Evolutionary conservation across 2,329 filamentous ascomycete species (phyloP).

Genomic region (Arthroderma uncinatum): DNA sequence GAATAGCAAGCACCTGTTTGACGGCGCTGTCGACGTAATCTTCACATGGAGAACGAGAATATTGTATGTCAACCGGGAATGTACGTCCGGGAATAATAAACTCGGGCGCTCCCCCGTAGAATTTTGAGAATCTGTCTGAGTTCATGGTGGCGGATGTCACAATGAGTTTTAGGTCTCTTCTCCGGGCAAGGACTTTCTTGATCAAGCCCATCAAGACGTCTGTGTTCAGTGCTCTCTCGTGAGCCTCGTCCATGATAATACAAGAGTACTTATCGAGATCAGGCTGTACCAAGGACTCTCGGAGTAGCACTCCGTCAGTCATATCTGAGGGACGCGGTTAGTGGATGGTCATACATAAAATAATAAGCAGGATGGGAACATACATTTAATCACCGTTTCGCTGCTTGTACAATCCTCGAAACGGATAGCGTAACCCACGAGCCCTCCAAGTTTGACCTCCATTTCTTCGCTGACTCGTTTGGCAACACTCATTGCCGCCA

Average conservation of each 20-base stretch:
- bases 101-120: slow-evolving; percentile 91
- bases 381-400: slow-evolving; percentile 84
- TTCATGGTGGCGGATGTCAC: slow-evolving; percentile 99
- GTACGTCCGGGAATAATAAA: slow-evolving; percentile 94
- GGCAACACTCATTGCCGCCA: slow-evolving; percentile 96
- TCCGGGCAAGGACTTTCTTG: slow-evolving; percentile 85
- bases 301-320: slow-evolving; percentile 89
- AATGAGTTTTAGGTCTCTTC: slow-evolving; percentile 87
- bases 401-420: slow-evolving; percentile 98
- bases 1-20: slow-evolving; percentile 88
- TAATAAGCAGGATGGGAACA: slow-evolving; percentile 19
- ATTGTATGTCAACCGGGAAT: slow-evolving; percentile 95
- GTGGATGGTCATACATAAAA: not conserved
- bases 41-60: slow-evolving; percentile 85
- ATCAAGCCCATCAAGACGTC: slow-evolving; percentile 96
- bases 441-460: slow-evolving; percentile 77
- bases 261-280: slow-evolving; percentile 95
- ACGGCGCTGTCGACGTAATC: slow-evolving; percentile 97
- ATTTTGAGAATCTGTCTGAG: slow-evolving; percentile 85
- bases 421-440: slow-evolving; percentile 92
- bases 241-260: slow-evolving; percentile 99
- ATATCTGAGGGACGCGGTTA: slow-evolving; percentile 49
- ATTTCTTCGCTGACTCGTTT: slow-evolving; percentile 98
- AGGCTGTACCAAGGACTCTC: slow-evolving; percentile 84
- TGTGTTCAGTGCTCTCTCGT: slow-evolving; percentile 91